Conservation (phyloP, 2,329 filamentous ascomycete species). For the Penicillium paneum region DNA sequence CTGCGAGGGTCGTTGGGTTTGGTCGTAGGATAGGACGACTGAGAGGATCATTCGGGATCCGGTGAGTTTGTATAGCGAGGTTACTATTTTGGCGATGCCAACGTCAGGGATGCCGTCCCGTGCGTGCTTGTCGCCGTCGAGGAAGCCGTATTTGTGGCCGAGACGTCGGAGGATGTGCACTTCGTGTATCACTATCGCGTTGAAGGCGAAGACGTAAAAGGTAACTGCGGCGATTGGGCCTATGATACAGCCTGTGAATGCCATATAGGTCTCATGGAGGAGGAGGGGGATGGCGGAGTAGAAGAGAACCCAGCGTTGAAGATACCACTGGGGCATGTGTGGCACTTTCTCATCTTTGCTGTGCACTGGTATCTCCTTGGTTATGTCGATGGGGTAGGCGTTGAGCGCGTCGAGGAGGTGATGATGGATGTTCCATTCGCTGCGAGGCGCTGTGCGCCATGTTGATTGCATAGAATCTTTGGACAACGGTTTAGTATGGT, state of each 20-base stretch:
- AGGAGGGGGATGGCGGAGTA: constrained; percentile 40
- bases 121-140: constrained; percentile 24
- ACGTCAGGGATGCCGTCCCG: constrained; percentile 44
- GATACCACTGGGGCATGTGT: constrained; percentile 35
- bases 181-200: constrained; percentile 41
- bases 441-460: constrained; percentile 26
- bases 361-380: constrained; percentile 37
- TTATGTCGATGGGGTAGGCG: constrained; percentile 24
- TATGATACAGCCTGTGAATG: constrained; percentile 31
- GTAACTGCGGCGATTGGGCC: constrained; percentile 33
- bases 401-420: constrained; percentile 27
- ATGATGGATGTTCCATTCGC: constrained; percentile 27
- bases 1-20: constrained; percentile 22
- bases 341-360: constrained; percentile 44
- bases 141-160: constrained; percentile 21
- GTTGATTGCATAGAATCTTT: constrained; percentile 36
- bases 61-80: constrained; percentile 36
- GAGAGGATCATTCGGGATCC: constrained; percentile 34
- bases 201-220: constrained; percentile 43
- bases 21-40: constrained; percentile 31
- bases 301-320: constrained; percentile 42
- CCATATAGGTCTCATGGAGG: constrained; percentile 38
- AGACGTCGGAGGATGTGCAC: constrained; percentile 23
- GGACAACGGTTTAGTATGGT: constrained; percentile 18
- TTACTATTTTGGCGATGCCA: constrained; percentile 34